Percentiles rank a stretch among this genome's conserved stretches.
phyloP scores from a whole-genome alignment of 2,329 filamentous ascomycete species.

The Monosporascus sp. region DNA sequence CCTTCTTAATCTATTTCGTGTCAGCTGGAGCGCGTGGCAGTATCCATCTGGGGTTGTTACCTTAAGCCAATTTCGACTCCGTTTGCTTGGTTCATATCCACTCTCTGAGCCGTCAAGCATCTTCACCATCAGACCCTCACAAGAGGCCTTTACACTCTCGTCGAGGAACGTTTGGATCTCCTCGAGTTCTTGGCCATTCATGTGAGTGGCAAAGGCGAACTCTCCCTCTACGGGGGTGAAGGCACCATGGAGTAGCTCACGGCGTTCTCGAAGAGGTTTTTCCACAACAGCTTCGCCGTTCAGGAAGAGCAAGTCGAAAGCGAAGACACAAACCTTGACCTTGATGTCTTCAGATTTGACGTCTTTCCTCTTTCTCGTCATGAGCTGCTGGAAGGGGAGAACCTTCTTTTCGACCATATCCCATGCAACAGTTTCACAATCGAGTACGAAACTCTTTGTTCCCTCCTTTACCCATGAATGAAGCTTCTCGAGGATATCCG shows the following conservation, averaged over 20 bases:
- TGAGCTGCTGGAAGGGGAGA: slow-evolving; percentile 92
- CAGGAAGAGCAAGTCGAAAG: slow-evolving; percentile 89
- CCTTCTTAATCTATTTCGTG: slow-evolving; percentile 75
- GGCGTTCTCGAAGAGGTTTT: slow-evolving; percentile 77
- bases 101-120: slow-evolving; percentile 94
- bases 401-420: slow-evolving; percentile 94
- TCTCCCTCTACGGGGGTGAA: slow-evolving; percentile 82
- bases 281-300: slow-evolving; percentile 88
- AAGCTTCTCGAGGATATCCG: slow-evolving; percentile 86
- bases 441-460: slow-evolving; percentile 94
- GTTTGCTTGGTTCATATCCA: slow-evolving; percentile 92
- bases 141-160: slow-evolving; percentile 91
- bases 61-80: slow-evolving; percentile 98
- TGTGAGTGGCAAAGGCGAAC: slow-evolving; percentile 82
- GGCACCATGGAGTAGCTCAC: slow-evolving; percentile 66
- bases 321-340: slow-evolving; percentile 94
- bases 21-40: slow-evolving; percentile 13
- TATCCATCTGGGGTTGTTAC: slow-evolving; percentile 35
- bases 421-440: slow-evolving; percentile 97
- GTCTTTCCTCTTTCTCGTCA: slow-evolving; percentile 97
- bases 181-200: slow-evolving; percentile 83
- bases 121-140: slow-evolving; percentile 98
- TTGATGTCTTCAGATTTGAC: slow-evolving; percentile 94
- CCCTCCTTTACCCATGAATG: slow-evolving; percentile 83
- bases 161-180: slow-evolving; percentile 91